phyloP scores from a whole-genome alignment of 768 basidiomycete species.

The Leucocoprinus birnbaumii region DNA sequence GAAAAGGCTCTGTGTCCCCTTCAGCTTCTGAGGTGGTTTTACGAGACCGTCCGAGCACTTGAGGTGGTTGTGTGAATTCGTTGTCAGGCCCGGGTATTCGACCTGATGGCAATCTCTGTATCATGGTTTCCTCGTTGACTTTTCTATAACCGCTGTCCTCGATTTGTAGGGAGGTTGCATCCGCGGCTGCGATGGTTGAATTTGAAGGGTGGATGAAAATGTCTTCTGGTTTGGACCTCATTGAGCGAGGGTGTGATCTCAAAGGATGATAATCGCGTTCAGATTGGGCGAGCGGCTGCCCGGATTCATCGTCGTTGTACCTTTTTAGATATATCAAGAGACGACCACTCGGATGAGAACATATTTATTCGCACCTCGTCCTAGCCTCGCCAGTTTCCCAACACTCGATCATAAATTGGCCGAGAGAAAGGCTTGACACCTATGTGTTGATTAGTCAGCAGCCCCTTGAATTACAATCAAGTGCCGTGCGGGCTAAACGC shows the following conservation, averaged over 20 bases:
- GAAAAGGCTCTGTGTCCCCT: not conserved
- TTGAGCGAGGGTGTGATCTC: slow-evolving; percentile 37
- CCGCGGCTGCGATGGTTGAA: slow-evolving; percentile 66
- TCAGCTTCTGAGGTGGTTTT: not conserved
- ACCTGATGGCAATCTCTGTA: slow-evolving; percentile 28
- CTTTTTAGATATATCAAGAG: not conserved
- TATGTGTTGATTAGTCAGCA: slow-evolving; percentile 19
- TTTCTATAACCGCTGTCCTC: slow-evolving; percentile 50
- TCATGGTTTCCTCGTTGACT: slow-evolving; percentile 37
- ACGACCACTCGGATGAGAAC: not conserved
- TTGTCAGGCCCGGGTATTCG: slow-evolving; percentile 56
- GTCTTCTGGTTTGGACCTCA: slow-evolving; percentile 51
- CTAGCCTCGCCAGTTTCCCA: slow-evolving; percentile 5
- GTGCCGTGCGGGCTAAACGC: not conserved
- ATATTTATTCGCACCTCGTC: slow-evolving; percentile 9
- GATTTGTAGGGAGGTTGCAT: slow-evolving; percentile 54
- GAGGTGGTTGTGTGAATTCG: slow-evolving; percentile 47
- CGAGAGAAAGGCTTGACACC: slow-evolving; percentile 53
- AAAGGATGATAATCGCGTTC: slow-evolving; percentile 17
- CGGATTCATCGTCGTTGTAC: not conserved
- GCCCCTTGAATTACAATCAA: too few relatives aligned
- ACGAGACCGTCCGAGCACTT: slow-evolving; percentile 28
- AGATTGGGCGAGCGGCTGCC: slow-evolving; percentile 13
- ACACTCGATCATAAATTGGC: slow-evolving; percentile 41
- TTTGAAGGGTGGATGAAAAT: slow-evolving; percentile 63